A percentile compares a stretch with the other conserved stretches of the same genome.
These are phyloP conservation scores for Leishmania lainsoni DNA, from an alignment of 208 protist genomes.

Conservation along the genomic window DNA sequence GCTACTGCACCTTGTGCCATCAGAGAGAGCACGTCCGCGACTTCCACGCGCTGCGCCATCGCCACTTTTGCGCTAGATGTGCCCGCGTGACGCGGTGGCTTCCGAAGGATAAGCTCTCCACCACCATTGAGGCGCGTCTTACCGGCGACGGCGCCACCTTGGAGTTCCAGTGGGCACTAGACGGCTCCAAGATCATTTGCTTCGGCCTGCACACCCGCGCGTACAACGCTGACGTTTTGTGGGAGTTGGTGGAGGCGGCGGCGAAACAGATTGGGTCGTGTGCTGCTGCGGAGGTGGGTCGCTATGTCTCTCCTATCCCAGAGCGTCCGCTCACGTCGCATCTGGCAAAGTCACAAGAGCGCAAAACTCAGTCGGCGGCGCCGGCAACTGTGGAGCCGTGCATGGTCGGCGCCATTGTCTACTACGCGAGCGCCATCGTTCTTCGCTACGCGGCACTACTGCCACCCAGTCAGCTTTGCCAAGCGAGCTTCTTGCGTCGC, in stretches of 20 bases:
- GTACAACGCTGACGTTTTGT: constrained; percentile 59
- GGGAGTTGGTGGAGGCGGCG: constrained; percentile 26
- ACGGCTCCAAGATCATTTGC: constrained; percentile 33
- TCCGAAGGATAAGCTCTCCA: constrained; percentile 51
- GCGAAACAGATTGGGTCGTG: constrained; percentile 23
- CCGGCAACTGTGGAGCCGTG: constrained; percentile 21
- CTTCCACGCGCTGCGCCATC: constrained; percentile 53
- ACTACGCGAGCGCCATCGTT: constrained; percentile 76
- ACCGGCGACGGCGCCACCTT: constrained; percentile 64
- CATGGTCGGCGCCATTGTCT: constrained; percentile 60
- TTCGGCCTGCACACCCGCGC: constrained; percentile 33
- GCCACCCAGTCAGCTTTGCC: constrained; percentile 38
- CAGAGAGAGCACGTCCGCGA: constrained; percentile 38
- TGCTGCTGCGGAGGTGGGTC: constrained; percentile 30
- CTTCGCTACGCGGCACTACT: constrained; percentile 57
- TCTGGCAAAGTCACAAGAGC: not conserved
- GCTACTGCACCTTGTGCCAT: constrained; percentile 50
- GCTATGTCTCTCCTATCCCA: constrained; percentile 43
- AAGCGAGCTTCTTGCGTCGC: constrained; percentile 37
- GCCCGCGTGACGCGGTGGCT: constrained; percentile 59
- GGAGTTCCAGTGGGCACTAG: constrained; percentile 52
- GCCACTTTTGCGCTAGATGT: constrained; percentile 55
- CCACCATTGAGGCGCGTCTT: constrained; percentile 52
- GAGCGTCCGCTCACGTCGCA: constrained; percentile 22
- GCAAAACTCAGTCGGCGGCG: not conserved